phyloP scores from a whole-genome alignment of 2,329 filamentous ascomycete species.

The Alternaria rosae region DNA sequence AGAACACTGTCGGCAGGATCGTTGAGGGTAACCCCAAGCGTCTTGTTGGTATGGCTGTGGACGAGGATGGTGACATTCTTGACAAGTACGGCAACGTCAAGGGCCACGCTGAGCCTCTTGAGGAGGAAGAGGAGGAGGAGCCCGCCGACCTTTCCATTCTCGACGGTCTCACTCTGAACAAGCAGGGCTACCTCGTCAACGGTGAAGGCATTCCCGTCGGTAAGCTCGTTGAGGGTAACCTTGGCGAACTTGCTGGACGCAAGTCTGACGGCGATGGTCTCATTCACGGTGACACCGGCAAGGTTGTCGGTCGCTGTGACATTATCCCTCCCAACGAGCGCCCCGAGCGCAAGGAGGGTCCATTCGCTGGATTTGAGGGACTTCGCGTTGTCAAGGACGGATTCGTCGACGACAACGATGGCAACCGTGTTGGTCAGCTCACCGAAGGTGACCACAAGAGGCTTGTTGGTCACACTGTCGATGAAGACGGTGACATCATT shows the following conservation, averaged over 20 bases:
- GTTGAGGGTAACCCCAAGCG: constrained; percentile 67
- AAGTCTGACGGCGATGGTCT: constrained; percentile 64
- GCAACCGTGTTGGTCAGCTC: constrained; percentile 76
- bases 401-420: constrained; percentile 78
- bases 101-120: constrained; percentile 65
- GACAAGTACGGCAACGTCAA: constrained; percentile 69
- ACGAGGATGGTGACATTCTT: constrained; percentile 69
- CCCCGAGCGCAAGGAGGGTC: constrained; percentile 66
- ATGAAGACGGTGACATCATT: constrained; percentile 82
- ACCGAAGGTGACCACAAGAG: constrained; percentile 74
- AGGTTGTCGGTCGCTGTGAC: constrained; percentile 64
- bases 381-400: constrained; percentile 74
- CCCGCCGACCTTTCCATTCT: constrained; percentile 61
- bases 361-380: constrained; percentile 71
- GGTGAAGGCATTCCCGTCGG: constrained; percentile 63
- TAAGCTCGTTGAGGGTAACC: constrained; percentile 63
- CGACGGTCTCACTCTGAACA: constrained; percentile 64
- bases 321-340: constrained; percentile 65
- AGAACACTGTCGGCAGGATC: constrained; percentile 61
- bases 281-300: constrained; percentile 64
- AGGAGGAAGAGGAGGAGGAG: constrained; percentile 52
- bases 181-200: constrained; percentile 64
- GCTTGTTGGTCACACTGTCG: constrained; percentile 76
- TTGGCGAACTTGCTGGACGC: constrained; percentile 63
- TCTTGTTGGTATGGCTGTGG: constrained; percentile 65